A percentile compares a stretch with the other conserved stretches of the same genome.
phyloP scores from a whole-genome alignment of 805 yeast genomes.

The Candida morakotiae region DNA sequence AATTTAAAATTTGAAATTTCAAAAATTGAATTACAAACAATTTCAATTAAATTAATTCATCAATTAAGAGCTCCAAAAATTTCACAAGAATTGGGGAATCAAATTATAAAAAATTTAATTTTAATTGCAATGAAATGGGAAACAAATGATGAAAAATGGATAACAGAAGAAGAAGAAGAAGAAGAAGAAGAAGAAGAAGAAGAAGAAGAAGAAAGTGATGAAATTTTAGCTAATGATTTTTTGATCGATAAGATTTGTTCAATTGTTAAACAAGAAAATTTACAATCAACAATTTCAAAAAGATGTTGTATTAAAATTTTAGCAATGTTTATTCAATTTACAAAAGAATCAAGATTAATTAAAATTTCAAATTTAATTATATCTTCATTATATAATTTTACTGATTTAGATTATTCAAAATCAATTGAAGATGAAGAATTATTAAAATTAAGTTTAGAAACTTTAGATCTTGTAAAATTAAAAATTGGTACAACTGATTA shows the following conservation, averaged over 20 bases:
- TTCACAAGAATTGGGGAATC: constrained; percentile 57
- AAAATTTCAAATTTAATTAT: constrained; percentile 47
- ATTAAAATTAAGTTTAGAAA: constrained; percentile 52
- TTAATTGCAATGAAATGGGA: constrained; percentile 62
- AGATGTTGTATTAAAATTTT: constrained; percentile 64
- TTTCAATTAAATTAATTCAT: constrained; percentile 64
- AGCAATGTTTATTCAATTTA: constrained; percentile 58
- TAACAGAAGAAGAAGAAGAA: constrained; percentile 10
- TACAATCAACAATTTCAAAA: constrained; percentile 54
- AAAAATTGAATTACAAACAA: constrained; percentile 55
- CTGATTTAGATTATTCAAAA: constrained; percentile 39
- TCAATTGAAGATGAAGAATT: constrained; percentile 50
- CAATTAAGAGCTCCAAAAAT: constrained; percentile 80
- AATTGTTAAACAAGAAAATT: constrained; percentile 61
- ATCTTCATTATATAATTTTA: constrained; percentile 48
- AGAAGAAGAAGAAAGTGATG: too few relatives aligned
- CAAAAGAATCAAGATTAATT: constrained; percentile 38
- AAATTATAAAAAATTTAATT: constrained; percentile 64
- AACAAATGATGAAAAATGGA: constrained; percentile 33
- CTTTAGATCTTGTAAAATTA: constrained; percentile 60
- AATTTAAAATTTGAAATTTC: constrained; percentile 29
- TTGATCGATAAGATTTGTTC: constrained; percentile 59
- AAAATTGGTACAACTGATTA: constrained; percentile 72
- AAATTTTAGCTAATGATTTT: constrained; percentile 52
- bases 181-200: constrained; percentile 15